phyloP scores from a whole-genome alignment of 169 alveolate species.

The Eimeria brunetti region DNA sequence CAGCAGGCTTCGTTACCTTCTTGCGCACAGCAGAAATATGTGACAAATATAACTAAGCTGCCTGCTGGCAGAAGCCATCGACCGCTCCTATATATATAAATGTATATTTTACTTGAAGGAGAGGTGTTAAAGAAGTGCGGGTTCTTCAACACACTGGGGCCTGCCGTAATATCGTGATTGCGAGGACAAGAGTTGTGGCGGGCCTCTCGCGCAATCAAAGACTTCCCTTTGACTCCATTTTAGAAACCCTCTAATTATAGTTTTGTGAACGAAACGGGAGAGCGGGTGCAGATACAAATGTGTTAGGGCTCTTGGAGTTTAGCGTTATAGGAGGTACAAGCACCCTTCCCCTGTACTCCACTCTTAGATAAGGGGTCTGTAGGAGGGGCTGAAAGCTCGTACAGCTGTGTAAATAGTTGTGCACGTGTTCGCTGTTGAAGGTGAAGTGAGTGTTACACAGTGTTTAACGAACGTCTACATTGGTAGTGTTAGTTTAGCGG shows the following conservation, averaged over 20 bases:
- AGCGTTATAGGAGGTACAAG: neutral
- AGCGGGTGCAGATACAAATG: neutral
- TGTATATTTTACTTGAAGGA: neutral
- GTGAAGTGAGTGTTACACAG: neutral
- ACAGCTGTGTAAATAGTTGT: neutral
- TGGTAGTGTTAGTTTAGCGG: neutral
- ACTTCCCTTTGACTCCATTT: neutral
- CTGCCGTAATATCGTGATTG: neutral
- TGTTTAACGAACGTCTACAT: neutral
- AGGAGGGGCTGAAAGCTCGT: no score
- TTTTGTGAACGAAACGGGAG: neutral
- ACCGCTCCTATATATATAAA: neutral
- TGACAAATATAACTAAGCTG: neutral
- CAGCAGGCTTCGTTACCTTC: neutral
- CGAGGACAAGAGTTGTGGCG: neutral
- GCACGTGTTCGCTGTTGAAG: neutral
- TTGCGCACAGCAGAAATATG: neutral
- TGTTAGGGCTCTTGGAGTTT: no score
- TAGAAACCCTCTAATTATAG: neutral
- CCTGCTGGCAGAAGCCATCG: conserved; percentile 11
- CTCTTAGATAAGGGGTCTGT: neutral
- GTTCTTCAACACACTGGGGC: neutral
- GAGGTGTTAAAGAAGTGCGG: neutral
- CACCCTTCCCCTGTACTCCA: neutral
- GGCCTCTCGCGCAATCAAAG: conserved; percentile 6